Evolutionary conservation across 805 yeast species (phyloP), one percentile per base, ranked within the genome.

Genomic region (Barnettozyma vustinii): DNA sequence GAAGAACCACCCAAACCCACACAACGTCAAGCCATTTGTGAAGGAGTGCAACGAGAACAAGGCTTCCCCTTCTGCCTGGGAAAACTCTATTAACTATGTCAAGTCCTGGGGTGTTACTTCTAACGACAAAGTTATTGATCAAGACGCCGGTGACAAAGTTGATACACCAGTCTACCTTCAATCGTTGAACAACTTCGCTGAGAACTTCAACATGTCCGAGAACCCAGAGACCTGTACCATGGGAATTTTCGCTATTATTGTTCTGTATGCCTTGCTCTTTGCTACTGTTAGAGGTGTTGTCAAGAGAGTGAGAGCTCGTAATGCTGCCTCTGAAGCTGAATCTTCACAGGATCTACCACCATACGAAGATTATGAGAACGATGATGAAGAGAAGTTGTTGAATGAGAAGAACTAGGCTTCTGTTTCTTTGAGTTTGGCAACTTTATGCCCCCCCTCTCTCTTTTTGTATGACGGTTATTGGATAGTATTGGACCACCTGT

Each of bases 261-360:
- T 32, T 18, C 16, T 47, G 8, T 37, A n/a, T 33, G 46, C 32
- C 18, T 10, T 43, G 9, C 12, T 30, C 26, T 19, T 33, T 18
- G 19, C 19, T 4, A 15, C 30, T 6, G 25, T 39, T 23, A 47
- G 43, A 26, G 36, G 36, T 18, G 41, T 37, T 32, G 40, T 33
- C 25, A 23, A 41, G 21, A 45, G 46, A 42, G 40, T 37, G 27
- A 49, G 52, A 47, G 43, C 40, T 19, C 23, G n/a, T 20, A 9
- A 21, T 30, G 43, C 16, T 8, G 23, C 42, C 12, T 25, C 36
- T 23, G 23, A 26, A 9, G 37, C n/a, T 30, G 47, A 41, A 18
- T 26, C 43, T 26, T 42, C 30, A 5, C 42, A 45, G 18, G 40
- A 48, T 32, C 20, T 40, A 26, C 47, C 47, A 44, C 26, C 49